These are phyloP conservation scores for Clathrus columnatus DNA, from an alignment of 768 basidiomycete species.

Conservation along the genomic window DNA sequence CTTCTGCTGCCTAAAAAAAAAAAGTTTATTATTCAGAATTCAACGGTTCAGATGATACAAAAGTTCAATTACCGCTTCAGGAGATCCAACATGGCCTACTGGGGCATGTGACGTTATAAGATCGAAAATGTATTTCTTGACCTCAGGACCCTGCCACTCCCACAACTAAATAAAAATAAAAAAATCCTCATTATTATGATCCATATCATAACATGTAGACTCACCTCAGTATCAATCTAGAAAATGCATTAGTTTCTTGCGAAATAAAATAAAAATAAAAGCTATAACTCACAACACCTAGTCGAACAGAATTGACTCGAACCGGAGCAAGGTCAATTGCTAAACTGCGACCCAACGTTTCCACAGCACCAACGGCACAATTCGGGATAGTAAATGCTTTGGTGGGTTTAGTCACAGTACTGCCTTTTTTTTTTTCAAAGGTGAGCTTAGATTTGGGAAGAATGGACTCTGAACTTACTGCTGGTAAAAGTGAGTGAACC, in stretches of 20 bases:
- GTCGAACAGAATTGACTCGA: constrained; percentile 10
- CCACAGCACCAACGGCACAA: constrained; percentile 7
- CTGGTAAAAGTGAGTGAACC: constrained; percentile 12
- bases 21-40: neutral
- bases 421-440: neutral
- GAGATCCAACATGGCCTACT: constrained; percentile 5
- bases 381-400: neutral
- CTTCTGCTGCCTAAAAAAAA: constrained; percentile 8
- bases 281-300: neutral
- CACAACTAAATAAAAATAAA: constrained; percentile 5
- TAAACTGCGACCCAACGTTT: constrained; percentile 10
- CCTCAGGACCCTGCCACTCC: neutral
- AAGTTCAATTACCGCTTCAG: neutral
- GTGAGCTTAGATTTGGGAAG: neutral
- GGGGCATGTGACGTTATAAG: neutral
- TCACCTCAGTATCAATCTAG: constrained; percentile 10
- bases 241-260: neutral
- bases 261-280: neutral
- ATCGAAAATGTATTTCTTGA: neutral
- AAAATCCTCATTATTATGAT: no score
- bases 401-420: neutral
- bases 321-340: constrained; percentile 14
- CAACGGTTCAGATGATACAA: neutral
- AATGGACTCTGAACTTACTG: constrained; percentile 7
- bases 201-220: no score